phyloP scores from a whole-genome alignment of 176 grass and related monocot species.

The Juncus effusus region DNA sequence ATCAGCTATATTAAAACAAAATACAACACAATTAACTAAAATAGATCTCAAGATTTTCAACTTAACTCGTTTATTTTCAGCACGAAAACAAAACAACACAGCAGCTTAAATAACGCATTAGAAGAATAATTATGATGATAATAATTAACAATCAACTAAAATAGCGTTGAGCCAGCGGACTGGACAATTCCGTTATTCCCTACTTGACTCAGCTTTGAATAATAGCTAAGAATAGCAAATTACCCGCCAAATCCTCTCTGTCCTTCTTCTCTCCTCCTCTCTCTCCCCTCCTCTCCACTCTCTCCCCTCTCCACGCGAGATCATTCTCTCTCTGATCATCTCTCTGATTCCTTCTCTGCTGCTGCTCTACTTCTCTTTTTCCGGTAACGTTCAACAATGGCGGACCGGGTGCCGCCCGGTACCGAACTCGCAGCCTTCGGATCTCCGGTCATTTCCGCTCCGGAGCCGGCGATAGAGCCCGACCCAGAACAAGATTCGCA shows the following conservation, averaged over 20 bases:
- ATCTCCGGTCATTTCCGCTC: constrained; percentile 21
- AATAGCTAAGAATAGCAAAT: constrained; percentile 22
- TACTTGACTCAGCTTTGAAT: no score
- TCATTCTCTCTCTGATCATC: neutral
- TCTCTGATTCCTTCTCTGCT: constrained; percentile 1
- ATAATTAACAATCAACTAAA: no score
- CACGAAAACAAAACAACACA: no score
- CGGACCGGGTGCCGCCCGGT: constrained; percentile 53
- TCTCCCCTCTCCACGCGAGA: constrained; percentile 5
- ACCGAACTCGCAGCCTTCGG: constrained; percentile 21
- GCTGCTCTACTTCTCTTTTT: neutral
- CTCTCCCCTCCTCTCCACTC: constrained; percentile 10
- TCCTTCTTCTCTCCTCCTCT: neutral
- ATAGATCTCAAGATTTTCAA: no score
- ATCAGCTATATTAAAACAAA: no score
- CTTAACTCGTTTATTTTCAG: no score
- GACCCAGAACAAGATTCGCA: constrained; percentile 4
- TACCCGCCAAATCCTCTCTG: constrained; percentile 14
- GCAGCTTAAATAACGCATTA: no score
- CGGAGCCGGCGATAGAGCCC: neutral
- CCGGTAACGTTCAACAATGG: constrained; percentile 38
- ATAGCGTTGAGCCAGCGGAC: no score
- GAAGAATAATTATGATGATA: no score
- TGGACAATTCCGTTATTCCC: no score
- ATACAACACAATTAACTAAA: no score